Evolutionary conservation across 2,329 filamentous ascomycete species (phyloP).

Genomic region (Basipetospora chlamydospora): DNA sequence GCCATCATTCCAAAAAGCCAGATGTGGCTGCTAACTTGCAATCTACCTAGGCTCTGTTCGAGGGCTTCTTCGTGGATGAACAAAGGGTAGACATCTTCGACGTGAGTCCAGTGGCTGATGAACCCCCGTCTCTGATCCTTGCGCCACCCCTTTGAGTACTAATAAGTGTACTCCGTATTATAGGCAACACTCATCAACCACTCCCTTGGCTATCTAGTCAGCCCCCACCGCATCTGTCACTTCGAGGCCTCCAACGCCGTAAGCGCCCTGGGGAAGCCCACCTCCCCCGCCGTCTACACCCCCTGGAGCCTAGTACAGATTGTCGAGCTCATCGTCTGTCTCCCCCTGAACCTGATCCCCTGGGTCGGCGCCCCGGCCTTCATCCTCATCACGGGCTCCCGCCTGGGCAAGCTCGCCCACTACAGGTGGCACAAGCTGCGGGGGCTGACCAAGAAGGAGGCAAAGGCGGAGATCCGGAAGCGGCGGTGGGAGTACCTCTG

Average conservation of each 20-base stretch:
- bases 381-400: slow-evolving; percentile 72
- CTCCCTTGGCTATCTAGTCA: slow-evolving; percentile 54
- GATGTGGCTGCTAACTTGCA: background rate
- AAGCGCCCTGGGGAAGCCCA: slow-evolving; percentile 71
- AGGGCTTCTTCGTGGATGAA: slow-evolving; percentile 71
- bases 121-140: too few species aligned
- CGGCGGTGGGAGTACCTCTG: slow-evolving; percentile 75
- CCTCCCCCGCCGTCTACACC: slow-evolving; percentile 59
- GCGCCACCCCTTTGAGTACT: too few species aligned
- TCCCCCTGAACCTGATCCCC: slow-evolving; percentile 79
- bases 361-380: slow-evolving; percentile 73
- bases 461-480: slow-evolving; percentile 51
- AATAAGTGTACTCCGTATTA: background rate
- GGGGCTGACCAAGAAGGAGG: slow-evolving; percentile 58
- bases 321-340: slow-evolving; percentile 61
- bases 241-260: slow-evolving; percentile 57
- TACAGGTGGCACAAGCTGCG: slow-evolving; percentile 80
- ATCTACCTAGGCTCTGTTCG: slow-evolving; percentile 40
- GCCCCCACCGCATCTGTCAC: slow-evolving; percentile 49
- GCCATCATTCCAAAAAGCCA: background rate
- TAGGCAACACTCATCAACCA: slow-evolving; percentile 61
- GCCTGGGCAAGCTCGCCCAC: slow-evolving; percentile 77
- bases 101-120: slow-evolving; percentile 36
- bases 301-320: slow-evolving; percentile 90
- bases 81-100: slow-evolving; percentile 73